phyloP scores from a whole-genome alignment of 169 alveolate genomes.

The Cryptosporidium meleagridis region DNA sequence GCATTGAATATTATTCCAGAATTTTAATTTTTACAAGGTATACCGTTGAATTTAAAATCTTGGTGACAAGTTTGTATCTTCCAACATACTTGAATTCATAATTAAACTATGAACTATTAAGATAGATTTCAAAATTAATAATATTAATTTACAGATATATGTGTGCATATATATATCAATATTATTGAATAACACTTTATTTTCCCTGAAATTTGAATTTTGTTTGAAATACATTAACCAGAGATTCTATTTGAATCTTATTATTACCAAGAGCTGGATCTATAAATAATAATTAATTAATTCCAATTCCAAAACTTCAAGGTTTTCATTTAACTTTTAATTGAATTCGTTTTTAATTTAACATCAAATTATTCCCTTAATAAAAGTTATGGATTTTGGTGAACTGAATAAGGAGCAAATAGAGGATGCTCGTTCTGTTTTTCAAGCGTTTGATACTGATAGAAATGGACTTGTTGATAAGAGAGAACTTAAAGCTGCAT shows the following conservation, averaged over 20 bases:
- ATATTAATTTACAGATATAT: not conserved
- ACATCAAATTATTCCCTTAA: not conserved
- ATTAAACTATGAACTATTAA: too few relatives aligned
- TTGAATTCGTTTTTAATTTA: too few relatives aligned
- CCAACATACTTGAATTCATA: too few relatives aligned
- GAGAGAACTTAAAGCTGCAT: constrained; percentile 89
- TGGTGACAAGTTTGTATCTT: not conserved
- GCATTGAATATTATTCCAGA: not conserved
- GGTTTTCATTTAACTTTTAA: too few relatives aligned
- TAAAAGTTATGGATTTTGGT: constrained; percentile 1
- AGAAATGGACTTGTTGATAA: constrained; percentile 85
- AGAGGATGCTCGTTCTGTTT: constrained; percentile 87
- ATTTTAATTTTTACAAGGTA: not conserved
- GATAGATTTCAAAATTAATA: not conserved
- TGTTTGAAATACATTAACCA: not conserved
- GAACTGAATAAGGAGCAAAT: constrained; percentile 88
- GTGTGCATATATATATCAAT: not conserved
- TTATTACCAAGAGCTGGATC: not conserved
- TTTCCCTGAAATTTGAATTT: too few relatives aligned
- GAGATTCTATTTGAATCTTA: not conserved
- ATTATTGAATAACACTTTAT: not conserved
- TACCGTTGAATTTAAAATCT: not conserved
- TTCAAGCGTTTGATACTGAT: constrained; percentile 89
- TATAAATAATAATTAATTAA: too few relatives aligned
- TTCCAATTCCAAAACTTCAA: not conserved